Evolutionary conservation across 148 eudicot species (phyloP), one percentile per base, ranked within the genome.

Genomic region (Camellia japonica): DNA sequence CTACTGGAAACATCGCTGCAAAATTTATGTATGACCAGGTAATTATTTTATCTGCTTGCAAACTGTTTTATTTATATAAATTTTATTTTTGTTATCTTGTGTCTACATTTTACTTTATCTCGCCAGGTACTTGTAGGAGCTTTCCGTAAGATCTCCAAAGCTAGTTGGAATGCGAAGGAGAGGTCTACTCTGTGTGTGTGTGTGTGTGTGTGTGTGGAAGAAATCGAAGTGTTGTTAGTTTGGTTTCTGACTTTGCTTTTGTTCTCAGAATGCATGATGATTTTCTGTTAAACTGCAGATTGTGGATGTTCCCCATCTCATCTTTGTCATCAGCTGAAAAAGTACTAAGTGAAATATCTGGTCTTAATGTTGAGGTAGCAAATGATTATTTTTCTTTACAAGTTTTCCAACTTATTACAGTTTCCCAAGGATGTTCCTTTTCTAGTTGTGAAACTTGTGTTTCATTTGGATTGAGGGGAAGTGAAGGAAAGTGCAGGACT

Each of bases 131-230:
- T 94, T 83, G 83, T 96, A 72, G 92, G 81, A 83, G 90, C 94
- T 74, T 80, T 91, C 84, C 97, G 90, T 82, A 92, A 86, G 77
- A 88, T 94, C 80, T 91, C 95, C 16, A 91, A 89, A 90, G 95
- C 99, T 66, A 88, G 84, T 75, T 96, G 99, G 98, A 88, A 92
- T 84, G 88, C 88, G 68, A 91, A 87, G 88, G 99, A 96, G 86
- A 96, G 97, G 99, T 95, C 74, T 73, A 69, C 69, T 76, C 49
- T 66, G 23, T 70, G 60, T 55, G 70, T 41, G 11, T 7, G 3
- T 63, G 65, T n/a, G n/a, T n/a, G 43, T 80, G 41, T n/a, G 11
- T 7, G 3, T 63, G 65, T 41, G 52, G 68, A 42, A 75, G 78
- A 44, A 18, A 5, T 43, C 38, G 9, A 20, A 2, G 62, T 82